Percentiles rank a stretch among this genome's conserved stretches.
These are phyloP conservation scores for Tardiomyces depauwii DNA, from an alignment of 1,139 yeast genomes.

Conservation along the genomic window DNA sequence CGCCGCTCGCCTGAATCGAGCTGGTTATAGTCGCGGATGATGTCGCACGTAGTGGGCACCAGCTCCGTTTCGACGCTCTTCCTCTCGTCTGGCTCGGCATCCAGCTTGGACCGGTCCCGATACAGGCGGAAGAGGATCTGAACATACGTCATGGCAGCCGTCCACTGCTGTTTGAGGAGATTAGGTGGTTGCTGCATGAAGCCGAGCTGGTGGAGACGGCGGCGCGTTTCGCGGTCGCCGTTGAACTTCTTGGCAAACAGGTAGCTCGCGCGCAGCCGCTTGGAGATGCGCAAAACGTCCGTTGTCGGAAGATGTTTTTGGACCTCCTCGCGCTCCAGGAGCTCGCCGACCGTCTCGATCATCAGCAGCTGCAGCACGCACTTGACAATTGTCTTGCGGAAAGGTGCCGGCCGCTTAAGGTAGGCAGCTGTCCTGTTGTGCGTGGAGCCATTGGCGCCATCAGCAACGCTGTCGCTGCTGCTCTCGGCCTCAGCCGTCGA, in stretches of 20 bases:
- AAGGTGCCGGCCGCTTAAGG: slow-evolving; percentile 26
- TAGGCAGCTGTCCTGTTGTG: slow-evolving; percentile 17
- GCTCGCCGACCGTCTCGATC: slow-evolving; percentile 77
- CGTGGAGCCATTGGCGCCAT: neutral
- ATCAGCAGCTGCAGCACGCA: slow-evolving; percentile 82
- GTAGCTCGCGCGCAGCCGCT: slow-evolving; percentile 56
- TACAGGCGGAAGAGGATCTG: slow-evolving; percentile 72
- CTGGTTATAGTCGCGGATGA: slow-evolving; percentile 56
- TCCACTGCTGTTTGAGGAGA: slow-evolving; percentile 80
- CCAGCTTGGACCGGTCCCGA: slow-evolving; percentile 43
- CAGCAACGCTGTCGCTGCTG: neutral
- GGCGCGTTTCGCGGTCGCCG: slow-evolving; percentile 76
- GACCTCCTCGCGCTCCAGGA: slow-evolving; percentile 56
- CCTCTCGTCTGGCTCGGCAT: slow-evolving; percentile 14
- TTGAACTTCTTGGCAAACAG: slow-evolving; percentile 79
- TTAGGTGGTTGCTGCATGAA: slow-evolving; percentile 90
- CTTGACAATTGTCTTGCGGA: slow-evolving; percentile 78
- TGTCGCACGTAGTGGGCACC: slow-evolving; percentile 60
- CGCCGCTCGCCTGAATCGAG: slow-evolving; percentile 67
- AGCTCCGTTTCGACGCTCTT: slow-evolving; percentile 40
- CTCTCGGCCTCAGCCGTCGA: neutral
- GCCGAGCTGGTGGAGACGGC: slow-evolving; percentile 83
- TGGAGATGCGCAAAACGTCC: slow-evolving; percentile 48
- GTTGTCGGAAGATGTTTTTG: slow-evolving; percentile 58
- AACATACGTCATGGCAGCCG: slow-evolving; percentile 80